Evolutionary conservation across 768 basidiomycete species (phyloP).

Genomic region (Termitomyces sp.): DNA sequence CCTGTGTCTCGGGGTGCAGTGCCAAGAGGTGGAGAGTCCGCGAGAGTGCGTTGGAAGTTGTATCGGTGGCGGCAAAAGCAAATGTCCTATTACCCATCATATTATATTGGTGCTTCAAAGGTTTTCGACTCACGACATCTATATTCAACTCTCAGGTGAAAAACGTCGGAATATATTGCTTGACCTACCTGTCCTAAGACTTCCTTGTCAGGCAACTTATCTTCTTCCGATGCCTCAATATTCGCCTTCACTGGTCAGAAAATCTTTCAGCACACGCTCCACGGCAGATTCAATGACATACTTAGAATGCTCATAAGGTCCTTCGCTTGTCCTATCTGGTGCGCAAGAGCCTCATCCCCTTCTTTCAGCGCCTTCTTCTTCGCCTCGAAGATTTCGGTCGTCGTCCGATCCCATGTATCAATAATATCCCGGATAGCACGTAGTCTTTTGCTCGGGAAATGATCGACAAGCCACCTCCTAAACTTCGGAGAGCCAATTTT

Average conservation of each 20-base stretch:
- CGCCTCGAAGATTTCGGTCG: not conserved
- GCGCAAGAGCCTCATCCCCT: not conserved
- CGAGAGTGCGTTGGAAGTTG: not conserved
- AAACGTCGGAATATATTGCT: not conserved
- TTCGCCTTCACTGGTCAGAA: not conserved
- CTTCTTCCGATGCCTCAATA: constrained; percentile 17
- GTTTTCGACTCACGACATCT: not conserved
- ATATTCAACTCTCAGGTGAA: not conserved
- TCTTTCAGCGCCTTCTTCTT: not conserved
- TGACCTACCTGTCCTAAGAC: not conserved
- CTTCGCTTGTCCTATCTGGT: not conserved
- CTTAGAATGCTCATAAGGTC: not conserved
- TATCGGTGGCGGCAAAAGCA: not conserved
- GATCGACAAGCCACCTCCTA: constrained; percentile 10
- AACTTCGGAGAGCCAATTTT: constrained; percentile 13
- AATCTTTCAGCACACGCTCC: not conserved
- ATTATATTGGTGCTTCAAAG: not conserved
- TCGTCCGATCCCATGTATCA: constrained; percentile 7
- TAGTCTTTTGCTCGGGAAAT: constrained; percentile 2
- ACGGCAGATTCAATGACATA: not conserved
- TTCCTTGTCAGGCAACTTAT: not conserved
- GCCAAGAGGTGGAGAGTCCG: not conserved
- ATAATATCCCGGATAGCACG: constrained; percentile 1
- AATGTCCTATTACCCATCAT: not conserved
- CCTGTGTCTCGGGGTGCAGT: not conserved